phyloP scores from a whole-genome alignment of 345 rosid genomes.

The Sisymbrium altissimum region DNA sequence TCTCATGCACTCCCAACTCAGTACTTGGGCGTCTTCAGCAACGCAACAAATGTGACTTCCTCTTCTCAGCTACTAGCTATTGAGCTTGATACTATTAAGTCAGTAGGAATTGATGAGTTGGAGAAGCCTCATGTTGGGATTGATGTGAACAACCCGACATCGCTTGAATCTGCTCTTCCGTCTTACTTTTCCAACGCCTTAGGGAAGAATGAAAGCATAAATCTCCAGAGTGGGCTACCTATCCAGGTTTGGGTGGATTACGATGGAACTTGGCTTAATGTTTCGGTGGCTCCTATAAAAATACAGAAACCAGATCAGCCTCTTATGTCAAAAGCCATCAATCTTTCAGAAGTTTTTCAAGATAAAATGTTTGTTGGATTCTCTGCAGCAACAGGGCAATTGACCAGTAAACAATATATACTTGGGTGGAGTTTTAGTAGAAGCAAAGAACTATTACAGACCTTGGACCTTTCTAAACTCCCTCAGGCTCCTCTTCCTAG shows the following conservation, averaged over 20 bases:
- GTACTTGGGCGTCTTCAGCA: conserved; percentile 48
- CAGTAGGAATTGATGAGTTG: conserved; percentile 31
- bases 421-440: conserved; percentile 66
- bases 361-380: conserved; percentile 49
- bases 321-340: conserved; percentile 39
- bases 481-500: conserved; percentile 45
- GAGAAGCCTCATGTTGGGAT: conserved; percentile 50
- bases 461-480: conserved; percentile 41
- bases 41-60: conserved; percentile 10
- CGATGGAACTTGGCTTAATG: conserved; percentile 35
- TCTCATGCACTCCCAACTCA: neutral
- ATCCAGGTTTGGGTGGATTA: conserved; percentile 56
- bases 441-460: conserved; percentile 27
- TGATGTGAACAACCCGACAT: conserved; percentile 3
- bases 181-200: neutral
- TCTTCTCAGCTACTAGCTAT: conserved; percentile 50
- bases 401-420: conserved; percentile 38
- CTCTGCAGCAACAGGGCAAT: conserved; percentile 56
- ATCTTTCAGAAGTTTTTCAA: conserved; percentile 40
- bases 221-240: conserved; percentile 39
- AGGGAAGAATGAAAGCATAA: conserved; percentile 21
- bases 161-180: neutral
- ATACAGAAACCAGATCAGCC: conserved; percentile 38
- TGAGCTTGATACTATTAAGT: conserved; percentile 48
- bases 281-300: conserved; percentile 37